These are phyloP conservation scores for Aureobasidium subglaciale DNA, from an alignment of 2,329 filamentous ascomycete species.

Conservation along the genomic window DNA sequence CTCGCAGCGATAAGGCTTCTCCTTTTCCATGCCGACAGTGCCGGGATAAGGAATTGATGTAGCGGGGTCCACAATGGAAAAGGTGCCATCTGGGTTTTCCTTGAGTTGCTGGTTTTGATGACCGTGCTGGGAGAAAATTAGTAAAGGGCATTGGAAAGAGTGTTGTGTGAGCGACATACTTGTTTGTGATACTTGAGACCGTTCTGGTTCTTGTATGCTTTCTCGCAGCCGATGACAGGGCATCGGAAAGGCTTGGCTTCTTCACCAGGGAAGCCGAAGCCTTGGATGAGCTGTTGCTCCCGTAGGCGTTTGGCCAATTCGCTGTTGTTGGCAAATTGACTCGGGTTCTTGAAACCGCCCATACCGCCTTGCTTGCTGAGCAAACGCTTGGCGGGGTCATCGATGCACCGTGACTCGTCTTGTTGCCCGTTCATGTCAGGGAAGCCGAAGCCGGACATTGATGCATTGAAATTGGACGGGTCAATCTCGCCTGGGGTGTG, in stretches of 20 bases:
- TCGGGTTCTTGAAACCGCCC: conserved; percentile 40
- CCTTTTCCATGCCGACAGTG: conserved; percentile 98
- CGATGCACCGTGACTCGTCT: conserved; percentile 53
- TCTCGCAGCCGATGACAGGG: conserved; percentile 96
- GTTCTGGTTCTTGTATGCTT: conserved; percentile 99
- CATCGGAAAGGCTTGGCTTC: conserved; percentile 98
- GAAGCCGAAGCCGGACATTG: conserved; percentile 37
- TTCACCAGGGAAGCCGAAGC: conserved; percentile 55
- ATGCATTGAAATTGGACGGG: conserved; percentile 32
- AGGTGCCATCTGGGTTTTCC: conserved; percentile 93
- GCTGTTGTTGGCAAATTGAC: conserved; percentile 68
- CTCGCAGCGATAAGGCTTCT: conserved; percentile 97
- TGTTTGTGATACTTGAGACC: conserved; percentile 84
- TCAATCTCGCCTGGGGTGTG: conserved; percentile 69
- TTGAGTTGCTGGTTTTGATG: conserved; percentile 96
- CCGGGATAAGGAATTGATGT: conserved; percentile 91
- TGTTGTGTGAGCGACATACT: conserved; percentile 40
- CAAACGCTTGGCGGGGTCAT: conserved; percentile 88
- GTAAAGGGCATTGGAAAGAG: conserved; percentile 23
- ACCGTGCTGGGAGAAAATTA: conserved; percentile 54
- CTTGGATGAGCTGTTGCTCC: conserved; percentile 54
- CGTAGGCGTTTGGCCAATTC: conserved; percentile 62
- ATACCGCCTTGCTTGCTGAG: conserved; percentile 71
- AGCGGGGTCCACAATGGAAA: conserved; percentile 95
- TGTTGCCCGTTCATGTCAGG: conserved; percentile 49